Conservation (phyloP, 768 basidiomycete species). For the Mrakia gelida region DNA sequence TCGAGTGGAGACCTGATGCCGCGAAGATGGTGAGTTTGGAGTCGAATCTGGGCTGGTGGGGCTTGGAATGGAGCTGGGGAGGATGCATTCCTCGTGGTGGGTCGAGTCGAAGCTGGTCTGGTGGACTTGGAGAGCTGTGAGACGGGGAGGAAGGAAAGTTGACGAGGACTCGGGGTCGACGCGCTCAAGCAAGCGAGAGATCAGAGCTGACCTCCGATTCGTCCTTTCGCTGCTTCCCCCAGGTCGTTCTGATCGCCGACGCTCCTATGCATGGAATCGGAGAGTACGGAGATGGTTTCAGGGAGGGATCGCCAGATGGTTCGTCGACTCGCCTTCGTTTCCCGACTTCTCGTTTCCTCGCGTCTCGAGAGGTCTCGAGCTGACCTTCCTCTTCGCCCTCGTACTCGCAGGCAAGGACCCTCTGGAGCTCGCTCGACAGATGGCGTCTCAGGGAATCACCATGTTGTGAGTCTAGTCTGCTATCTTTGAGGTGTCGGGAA, state of each 20-base stretch:
- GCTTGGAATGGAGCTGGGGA: too few species aligned
- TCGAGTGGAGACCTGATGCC: conserved; percentile 24
- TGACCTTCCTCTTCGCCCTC: background rate
- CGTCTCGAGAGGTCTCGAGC: background rate
- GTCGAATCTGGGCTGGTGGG: too few species aligned
- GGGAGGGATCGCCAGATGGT: conserved; percentile 28
- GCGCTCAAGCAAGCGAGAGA: too few species aligned
- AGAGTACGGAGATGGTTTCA: conserved; percentile 31
- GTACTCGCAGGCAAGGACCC: conserved; percentile 24
- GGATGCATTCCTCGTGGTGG: too few species aligned
- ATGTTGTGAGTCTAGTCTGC: conserved; percentile 17
- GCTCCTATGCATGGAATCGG: conserved; percentile 31
- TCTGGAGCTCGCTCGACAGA: conserved; percentile 26
- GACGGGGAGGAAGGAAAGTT: too few species aligned
- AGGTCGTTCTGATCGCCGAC: conserved; percentile 28
- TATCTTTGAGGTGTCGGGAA: background rate
- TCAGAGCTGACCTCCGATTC: too few species aligned
- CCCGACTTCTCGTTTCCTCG: too few species aligned
- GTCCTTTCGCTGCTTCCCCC: too few species aligned
- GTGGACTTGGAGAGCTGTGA: too few species aligned
- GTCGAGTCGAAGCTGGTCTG: too few species aligned
- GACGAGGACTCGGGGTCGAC: too few species aligned
- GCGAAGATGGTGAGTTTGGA: conserved; percentile 22
- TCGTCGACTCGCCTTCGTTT: background rate
- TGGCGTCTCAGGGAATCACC: conserved; percentile 29